Conservation (phyloP, 768 basidiomycete species). For the Hirschioporus abietinus region DNA sequence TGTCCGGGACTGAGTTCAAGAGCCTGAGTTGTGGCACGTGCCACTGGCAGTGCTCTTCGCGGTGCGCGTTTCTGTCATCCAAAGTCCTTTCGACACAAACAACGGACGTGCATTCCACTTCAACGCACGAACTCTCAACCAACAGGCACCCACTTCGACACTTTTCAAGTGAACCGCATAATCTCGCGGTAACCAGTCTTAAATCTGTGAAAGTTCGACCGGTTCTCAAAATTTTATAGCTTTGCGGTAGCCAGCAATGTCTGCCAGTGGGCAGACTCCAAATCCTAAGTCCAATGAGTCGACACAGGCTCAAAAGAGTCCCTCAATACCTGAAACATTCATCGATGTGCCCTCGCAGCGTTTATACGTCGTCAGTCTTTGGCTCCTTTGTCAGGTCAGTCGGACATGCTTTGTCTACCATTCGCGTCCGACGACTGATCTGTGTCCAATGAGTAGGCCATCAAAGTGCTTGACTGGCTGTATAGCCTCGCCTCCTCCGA, state of each 20-base stretch:
- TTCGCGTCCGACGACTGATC: constrained; percentile 5
- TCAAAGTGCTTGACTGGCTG: constrained; percentile 71
- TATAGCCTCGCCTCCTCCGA: constrained; percentile 44
- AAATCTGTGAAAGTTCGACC: not conserved
- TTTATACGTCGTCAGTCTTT: constrained; percentile 71
- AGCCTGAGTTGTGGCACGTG: too few relatives aligned
- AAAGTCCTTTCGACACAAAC: too few relatives aligned
- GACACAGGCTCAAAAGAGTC: not conserved
- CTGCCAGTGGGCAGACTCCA: not conserved
- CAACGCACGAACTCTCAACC: too few relatives aligned
- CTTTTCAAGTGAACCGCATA: not conserved
- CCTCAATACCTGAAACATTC: constrained; percentile 59
- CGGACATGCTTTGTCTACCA: constrained; percentile 3
- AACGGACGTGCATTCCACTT: too few relatives aligned
- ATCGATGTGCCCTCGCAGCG: constrained; percentile 76
- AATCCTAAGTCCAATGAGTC: not conserved
- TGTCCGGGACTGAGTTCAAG: too few relatives aligned
- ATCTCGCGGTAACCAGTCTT: not conserved
- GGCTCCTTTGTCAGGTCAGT: constrained; percentile 69
- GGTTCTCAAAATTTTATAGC: not conserved
- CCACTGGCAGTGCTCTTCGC: too few relatives aligned
- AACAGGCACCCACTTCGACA: too few relatives aligned
- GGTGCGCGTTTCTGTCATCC: too few relatives aligned
- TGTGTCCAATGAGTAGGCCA: constrained; percentile 41
- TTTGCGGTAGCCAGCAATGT: not conserved